Evolutionary conservation across 2,329 filamentous ascomycete genomes (phyloP), one percentile per base, ranked within the genome.

Genomic region (Aciculosporium take): DNA sequence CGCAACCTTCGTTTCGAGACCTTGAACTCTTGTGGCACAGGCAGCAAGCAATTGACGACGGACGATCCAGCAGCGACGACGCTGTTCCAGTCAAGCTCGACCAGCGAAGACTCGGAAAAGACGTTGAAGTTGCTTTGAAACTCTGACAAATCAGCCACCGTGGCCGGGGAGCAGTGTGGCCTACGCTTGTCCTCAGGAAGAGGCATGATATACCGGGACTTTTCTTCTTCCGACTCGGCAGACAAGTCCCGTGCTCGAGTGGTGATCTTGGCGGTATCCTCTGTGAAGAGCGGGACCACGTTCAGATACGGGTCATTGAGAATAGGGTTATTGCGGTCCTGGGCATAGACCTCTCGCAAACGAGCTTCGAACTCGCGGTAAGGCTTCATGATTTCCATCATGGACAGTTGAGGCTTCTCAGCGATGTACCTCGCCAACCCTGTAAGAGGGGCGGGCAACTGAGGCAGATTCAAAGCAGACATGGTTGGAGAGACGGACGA

Each of bases 61-160:
- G 84, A 79, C 37, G 81, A 88, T 9, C 86, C 86, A 31, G 84
- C 83, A 24, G 76, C 86, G 13, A 91, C 78, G 13, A 93, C 76
- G 55, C 91, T 91, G 53, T 62, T 76, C 85, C 85, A 93, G 55
- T 89, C 76, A 49, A 93, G 57, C 37, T 89, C 84, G 24, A 69
- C 68, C 23, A 93, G 64, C 0, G 83, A 79, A 2, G 76, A 81
- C 59, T 94, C 86, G 1, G 81, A 86, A 55, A 94, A 94, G 44
- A 93, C 57, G 44, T 74, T 74, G 61, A 94, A 89, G 59, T 91
- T 89, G 37, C 74, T 72, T 55, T 79, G 76, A 51, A 91, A 94
- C 24, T 84, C 78, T 37, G 73, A 68, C 35, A 91, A 55, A 10
- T 71, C 71, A 20, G 68, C 56, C 0, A 88, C 84, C 4, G 83